Evolutionary conservation across 148 eudicot species (phyloP).

Genomic region (Selenicereus undatus): DNA sequence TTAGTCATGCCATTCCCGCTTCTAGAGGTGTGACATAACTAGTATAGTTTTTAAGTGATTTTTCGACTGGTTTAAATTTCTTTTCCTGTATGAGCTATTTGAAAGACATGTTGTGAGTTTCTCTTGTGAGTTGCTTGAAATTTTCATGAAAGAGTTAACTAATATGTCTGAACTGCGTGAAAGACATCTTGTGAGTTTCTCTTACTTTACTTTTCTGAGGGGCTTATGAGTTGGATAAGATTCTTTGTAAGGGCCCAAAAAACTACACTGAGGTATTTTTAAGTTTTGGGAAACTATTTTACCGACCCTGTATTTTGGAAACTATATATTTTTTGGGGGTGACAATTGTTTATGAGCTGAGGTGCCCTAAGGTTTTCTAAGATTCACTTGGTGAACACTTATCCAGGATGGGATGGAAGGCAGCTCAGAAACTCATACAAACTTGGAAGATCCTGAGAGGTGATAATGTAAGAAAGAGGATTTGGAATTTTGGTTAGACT

Average conservation of each 20-base stretch:
- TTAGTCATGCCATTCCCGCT: neutral
- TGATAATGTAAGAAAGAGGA: constrained; percentile 57
- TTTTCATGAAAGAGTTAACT: too few relatives aligned
- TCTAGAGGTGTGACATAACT: neutral
- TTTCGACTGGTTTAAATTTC: neutral
- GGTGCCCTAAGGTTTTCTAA: too few relatives aligned
- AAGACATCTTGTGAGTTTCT: neutral
- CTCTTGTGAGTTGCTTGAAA: neutral
- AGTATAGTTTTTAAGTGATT: neutral
- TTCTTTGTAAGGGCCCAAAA: neutral
- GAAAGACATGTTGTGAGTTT: neutral
- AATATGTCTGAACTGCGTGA: neutral
- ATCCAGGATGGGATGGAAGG: constrained; percentile 85
- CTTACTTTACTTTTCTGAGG: neutral
- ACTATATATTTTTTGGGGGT: too few relatives aligned
- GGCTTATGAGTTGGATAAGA: neutral
- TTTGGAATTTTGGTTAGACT: neutral
- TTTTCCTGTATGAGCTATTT: neutral
- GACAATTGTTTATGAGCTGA: too few relatives aligned
- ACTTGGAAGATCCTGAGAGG: constrained; percentile 92
- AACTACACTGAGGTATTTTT: neutral
- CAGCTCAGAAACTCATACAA: constrained; percentile 85
- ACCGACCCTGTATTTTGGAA: too few relatives aligned
- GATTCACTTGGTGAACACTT: neutral
- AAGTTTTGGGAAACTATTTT: too few relatives aligned